phyloP scores from a whole-genome alignment of 1,139 yeast genomes.

The Hemisphaericaspora subhashii region DNA sequence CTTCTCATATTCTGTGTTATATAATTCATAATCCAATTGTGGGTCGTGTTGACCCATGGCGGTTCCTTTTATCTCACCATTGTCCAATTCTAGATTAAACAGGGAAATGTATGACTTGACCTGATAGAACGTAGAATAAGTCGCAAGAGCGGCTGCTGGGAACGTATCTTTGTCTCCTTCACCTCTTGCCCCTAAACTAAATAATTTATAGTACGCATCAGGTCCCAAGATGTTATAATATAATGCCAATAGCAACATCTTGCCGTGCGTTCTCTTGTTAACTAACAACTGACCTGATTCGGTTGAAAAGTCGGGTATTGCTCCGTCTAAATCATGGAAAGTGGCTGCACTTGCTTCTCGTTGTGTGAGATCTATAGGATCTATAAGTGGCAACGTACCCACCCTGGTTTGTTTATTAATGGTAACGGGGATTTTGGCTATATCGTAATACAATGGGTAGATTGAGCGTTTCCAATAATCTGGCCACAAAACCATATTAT shows the following conservation, averaged over 20 bases:
- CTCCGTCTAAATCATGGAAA: constrained; percentile 53
- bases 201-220: constrained; percentile 48
- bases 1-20: constrained; percentile 9
- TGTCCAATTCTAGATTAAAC: constrained; percentile 24
- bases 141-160: constrained; percentile 51
- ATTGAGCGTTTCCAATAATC: constrained; percentile 79
- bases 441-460: constrained; percentile 63
- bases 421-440: constrained; percentile 49
- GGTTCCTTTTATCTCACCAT: constrained; percentile 28
- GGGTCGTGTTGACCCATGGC: constrained; percentile 42
- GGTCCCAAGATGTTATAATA: constrained; percentile 64
- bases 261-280: constrained; percentile 52
- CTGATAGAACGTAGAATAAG: constrained; percentile 50
- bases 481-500: constrained; percentile 74
- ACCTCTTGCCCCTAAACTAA: constrained; percentile 60
- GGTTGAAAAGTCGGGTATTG: constrained; percentile 58
- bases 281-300: constrained; percentile 62
- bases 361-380: not conserved
- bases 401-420: constrained; percentile 21
- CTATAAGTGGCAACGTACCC: constrained; percentile 20
- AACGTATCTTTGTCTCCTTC: constrained; percentile 71
- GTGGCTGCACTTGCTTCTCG: constrained; percentile 16
- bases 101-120: constrained; percentile 37
- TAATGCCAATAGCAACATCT: constrained; percentile 48
- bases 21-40: constrained; percentile 23